Evolutionary conservation across 768 basidiomycete species (phyloP), one percentile per base, ranked within the genome.

Genomic region (Epithele typhae): DNA sequence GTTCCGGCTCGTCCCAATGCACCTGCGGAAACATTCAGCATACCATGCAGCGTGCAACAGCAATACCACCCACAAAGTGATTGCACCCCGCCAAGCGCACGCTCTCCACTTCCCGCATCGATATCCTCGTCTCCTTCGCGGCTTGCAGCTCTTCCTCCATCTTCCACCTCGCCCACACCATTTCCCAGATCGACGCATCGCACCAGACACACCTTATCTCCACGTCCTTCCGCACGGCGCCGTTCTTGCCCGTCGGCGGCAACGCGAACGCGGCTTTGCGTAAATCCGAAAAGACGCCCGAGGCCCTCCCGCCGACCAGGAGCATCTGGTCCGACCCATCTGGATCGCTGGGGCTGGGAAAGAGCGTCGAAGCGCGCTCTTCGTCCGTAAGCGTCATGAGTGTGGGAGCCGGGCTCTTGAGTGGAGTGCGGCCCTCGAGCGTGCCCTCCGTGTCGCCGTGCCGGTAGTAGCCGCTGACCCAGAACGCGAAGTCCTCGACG

Each of bases 21-120:
- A 30, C 27, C 27, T 30, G 27, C 27, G 7, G 8, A n/a, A n/a
- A n/a, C n/a, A n/a, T n/a, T n/a, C n/a, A n/a, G n/a, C n/a, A n/a
- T n/a, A n/a, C n/a, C n/a, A n/a, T n/a, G n/a, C n/a, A n/a, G n/a
- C n/a, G n/a, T n/a, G n/a, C n/a, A n/a, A n/a, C n/a, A n/a, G n/a
- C n/a, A n/a, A n/a, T n/a, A n/a, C 7, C 27, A 49, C 57, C 52
- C 44, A 56, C 57, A 25, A 58, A 51, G 39, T 53, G 57, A 33
- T 58, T 58, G 3, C 37, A 46, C 1, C 54, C 51, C 6, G 19
- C 36, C 2, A 53, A 32, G 9, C 34, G 27, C 8, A 40, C 25
- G 5, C 45, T 5, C 15, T 34, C 11, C 3, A 56, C 22, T 2
- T 39, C 25, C 18, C 56, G 15, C 11, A 25, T 33, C 2, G 12